Conservation (phyloP, 2,329 filamentous ascomycete genomes). For the Aspergillus arachidicola region DNA sequence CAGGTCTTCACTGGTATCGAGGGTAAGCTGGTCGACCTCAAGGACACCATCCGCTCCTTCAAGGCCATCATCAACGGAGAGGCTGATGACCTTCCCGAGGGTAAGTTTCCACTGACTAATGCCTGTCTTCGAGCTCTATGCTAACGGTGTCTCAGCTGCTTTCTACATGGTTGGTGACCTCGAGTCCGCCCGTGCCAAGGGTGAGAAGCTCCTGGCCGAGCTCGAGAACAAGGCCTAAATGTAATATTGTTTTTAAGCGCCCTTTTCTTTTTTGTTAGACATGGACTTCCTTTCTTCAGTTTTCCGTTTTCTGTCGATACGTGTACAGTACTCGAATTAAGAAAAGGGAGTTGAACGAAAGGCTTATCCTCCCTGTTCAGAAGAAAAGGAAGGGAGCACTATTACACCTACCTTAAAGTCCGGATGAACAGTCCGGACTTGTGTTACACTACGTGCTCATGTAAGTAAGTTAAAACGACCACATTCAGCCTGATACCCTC, state of each 20-base stretch:
- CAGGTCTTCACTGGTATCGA: conserved; percentile 78
- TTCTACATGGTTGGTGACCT: conserved; percentile 99
- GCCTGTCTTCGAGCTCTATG: not conserved
- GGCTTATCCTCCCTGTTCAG: conserved; percentile 16
- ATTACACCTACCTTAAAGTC: conserved; percentile 26
- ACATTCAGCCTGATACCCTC: conserved; percentile 39
- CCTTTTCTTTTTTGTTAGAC: conserved; percentile 34
- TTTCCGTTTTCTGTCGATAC: conserved; percentile 41
- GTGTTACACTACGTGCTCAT: conserved; percentile 45
- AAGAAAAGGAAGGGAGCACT: conserved; percentile 23
- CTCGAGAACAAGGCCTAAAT: conserved; percentile 65
- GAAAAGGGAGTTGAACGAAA: conserved; percentile 35
- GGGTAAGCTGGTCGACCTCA: conserved; percentile 95
- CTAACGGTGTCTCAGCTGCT: conserved; percentile 53
- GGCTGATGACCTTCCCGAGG: conserved; percentile 92
- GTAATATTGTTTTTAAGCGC: conserved; percentile 47
- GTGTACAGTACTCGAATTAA: conserved; percentile 46
- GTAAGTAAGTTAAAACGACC: conserved; percentile 45
- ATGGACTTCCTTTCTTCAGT: conserved; percentile 36
- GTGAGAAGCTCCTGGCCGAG: conserved; percentile 99
- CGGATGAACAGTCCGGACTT: conserved; percentile 28
- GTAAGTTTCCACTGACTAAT: conserved; percentile 50
- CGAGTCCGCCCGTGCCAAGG: conserved; percentile 89
- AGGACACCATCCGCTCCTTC: conserved; percentile 97
- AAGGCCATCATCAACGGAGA: conserved; percentile 95